Evolutionary conservation across 2,329 filamentous ascomycete species (phyloP), one percentile per base, ranked within the genome.

Genomic region (Lojkania enalia): DNA sequence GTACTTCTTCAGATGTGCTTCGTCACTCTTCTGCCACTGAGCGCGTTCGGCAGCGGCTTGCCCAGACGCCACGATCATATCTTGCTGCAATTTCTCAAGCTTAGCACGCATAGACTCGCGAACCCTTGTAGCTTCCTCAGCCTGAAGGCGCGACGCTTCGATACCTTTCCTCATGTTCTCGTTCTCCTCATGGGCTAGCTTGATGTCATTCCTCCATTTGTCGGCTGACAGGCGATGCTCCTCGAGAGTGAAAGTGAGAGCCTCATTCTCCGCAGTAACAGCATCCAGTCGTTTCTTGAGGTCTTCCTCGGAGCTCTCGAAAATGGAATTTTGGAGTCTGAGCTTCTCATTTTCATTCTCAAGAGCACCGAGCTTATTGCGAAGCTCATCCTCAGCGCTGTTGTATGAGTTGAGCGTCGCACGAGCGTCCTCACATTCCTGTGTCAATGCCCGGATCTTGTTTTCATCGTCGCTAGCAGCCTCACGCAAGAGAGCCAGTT

Each of bases 31-130:
- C 59, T 84, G 83, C 72, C 87, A 91, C 25, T 81, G 79, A 20
- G 86, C 83, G 64, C 91, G 92, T 64, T 97, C 91, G 58, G 88
- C 84, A 16, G 87, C 84, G 50, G 96, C 84, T 50, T 95, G 86
- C 35, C 83, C 83, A 41, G 88, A 85, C 37, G 90, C 88, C 44
- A 77, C 77, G 21, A 84, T 81, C 86, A 97, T 92, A 57, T 96
- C 90, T 52, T 90, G 82, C 70, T 97, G 91, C 29, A 99, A 76
- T 48, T 84, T 84, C 57, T 92, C 83, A 61, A 96, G 87, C 70
- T 94, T 95, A 66, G 78, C 77, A 55, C 90, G 86, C 81, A 95
- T 91, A 49, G 80, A 84, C 65, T 96, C 89, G 46, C 90, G 86
- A 47, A 95, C 81, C 52, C 86, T 84, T 62, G 91, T 84, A 61